Percentiles rank a stretch among this genome's conserved stretches.
Conservation (phyloP, 2,329 filamentous ascomycete genomes). For the Blumeria graminis region DNA sequence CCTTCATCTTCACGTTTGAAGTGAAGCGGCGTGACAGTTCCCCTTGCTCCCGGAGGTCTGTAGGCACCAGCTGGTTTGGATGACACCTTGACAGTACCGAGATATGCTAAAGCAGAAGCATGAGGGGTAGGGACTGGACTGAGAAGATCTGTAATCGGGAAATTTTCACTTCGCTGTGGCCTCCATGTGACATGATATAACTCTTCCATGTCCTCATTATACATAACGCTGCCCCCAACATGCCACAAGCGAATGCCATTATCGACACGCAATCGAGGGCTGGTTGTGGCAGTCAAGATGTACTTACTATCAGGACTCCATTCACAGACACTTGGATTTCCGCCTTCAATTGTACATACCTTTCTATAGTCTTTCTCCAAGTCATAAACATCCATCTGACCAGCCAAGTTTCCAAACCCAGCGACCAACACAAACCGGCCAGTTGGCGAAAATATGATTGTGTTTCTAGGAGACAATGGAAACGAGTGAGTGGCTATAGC, state of each 20-base stretch:
- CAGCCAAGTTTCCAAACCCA: conserved; percentile 90
- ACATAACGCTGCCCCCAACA: conserved; percentile 69
- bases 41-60: conserved; percentile 78
- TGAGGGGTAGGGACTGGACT: conserved; percentile 54
- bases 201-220: conserved; percentile 85
- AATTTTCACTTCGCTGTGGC: conserved; percentile 38
- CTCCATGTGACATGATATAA: conserved; percentile 81
- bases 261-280: conserved; percentile 81
- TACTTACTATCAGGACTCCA: conserved; percentile 94
- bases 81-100: conserved; percentile 74
- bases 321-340: conserved; percentile 86
- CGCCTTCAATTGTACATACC: conserved; percentile 79
- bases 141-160: conserved; percentile 45
- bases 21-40: conserved; percentile 65
- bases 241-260: conserved; percentile 95
- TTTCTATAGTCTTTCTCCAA: conserved; percentile 83
- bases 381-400: conserved; percentile 95
- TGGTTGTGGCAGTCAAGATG: conserved; percentile 94
- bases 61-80: conserved; percentile 96
- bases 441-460: conserved; percentile 80
- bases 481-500: conserved; percentile 68
- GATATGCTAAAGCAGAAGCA: conserved; percentile 55
- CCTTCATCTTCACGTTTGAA: conserved; percentile 98
- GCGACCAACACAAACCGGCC: conserved; percentile 84
- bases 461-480: conserved; percentile 72